A percentile compares a stretch with the other conserved stretches of the same genome.
Conservation (phyloP, 2,329 filamentous ascomycete species). For the Chrysosporium keratinophilum region DNA sequence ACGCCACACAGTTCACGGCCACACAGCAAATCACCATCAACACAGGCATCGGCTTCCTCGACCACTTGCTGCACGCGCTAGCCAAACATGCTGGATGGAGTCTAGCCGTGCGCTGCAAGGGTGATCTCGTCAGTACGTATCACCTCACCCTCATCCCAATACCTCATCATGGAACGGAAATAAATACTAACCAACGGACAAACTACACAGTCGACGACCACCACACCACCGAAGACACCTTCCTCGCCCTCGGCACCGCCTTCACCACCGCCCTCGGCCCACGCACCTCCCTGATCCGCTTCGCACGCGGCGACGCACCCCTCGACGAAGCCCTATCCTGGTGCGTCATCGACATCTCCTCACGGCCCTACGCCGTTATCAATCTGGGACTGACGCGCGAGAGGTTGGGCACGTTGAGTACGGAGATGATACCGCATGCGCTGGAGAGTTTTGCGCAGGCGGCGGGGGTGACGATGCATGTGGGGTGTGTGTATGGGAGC, state of each 20-base stretch:
- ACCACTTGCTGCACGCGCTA: slow-evolving; percentile 96
- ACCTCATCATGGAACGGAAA: background rate
- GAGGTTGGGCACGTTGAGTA: slow-evolving; percentile 85
- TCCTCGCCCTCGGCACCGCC: slow-evolving; percentile 75
- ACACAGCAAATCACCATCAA: slow-evolving; percentile 78
- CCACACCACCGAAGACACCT: slow-evolving; percentile 93
- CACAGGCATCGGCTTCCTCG: slow-evolving; percentile 93
- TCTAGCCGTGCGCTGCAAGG: slow-evolving; percentile 68
- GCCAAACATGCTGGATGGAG: slow-evolving; percentile 96
- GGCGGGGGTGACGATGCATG: slow-evolving; percentile 84
- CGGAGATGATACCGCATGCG: slow-evolving; percentile 96
- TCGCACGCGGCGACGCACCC: slow-evolving; percentile 83
- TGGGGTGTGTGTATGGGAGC: slow-evolving; percentile 78
- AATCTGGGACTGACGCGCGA: slow-evolving; percentile 78
- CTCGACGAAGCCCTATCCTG: slow-evolving; percentile 91
- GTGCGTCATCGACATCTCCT: slow-evolving; percentile 88
- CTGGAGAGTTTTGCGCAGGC: slow-evolving; percentile 88
- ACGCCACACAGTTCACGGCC: slow-evolving; percentile 74
- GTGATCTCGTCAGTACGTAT: slow-evolving; percentile 75
- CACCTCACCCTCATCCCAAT: background rate
- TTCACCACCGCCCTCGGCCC: slow-evolving; percentile 72
- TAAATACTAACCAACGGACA: background rate
- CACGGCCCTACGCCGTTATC: slow-evolving; percentile 75
- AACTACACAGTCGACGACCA: slow-evolving; percentile 73
- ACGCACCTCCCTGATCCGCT: slow-evolving; percentile 72